Evolutionary conservation across 2,329 filamentous ascomycete species (phyloP).

Genomic region (Pseudogymnoascus sp.): DNA sequence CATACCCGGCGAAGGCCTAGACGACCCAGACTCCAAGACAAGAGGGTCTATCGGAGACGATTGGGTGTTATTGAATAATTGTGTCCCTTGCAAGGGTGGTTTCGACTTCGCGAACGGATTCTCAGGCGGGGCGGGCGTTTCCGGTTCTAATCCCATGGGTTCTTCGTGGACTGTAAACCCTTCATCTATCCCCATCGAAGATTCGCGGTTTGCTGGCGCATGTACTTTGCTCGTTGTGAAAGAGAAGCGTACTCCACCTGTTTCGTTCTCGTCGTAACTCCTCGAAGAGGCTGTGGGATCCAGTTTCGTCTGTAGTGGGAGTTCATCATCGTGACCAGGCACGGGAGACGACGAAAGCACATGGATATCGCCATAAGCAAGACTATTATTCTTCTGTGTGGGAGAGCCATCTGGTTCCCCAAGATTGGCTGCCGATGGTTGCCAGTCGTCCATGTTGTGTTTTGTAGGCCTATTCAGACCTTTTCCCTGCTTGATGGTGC

Average conservation of each 20-base stretch:
- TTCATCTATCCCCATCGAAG: neutral
- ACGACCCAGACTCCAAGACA: neutral
- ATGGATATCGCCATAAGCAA: neutral
- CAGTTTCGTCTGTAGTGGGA: neutral
- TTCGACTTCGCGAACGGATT: constrained; percentile 9
- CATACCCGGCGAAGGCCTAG: constrained; percentile 7
- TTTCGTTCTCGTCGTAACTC: constrained; percentile 5
- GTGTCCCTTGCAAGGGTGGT: neutral
- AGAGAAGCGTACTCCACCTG: neutral
- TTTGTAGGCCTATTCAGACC: neutral
- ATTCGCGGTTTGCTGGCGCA: neutral
- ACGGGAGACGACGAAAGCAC: neutral
- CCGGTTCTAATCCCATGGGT: neutral
- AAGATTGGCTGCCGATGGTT: neutral
- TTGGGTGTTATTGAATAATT: constrained; percentile 2
- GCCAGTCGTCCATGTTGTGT: neutral
- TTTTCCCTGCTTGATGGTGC: neutral
- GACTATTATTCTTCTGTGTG: constrained; percentile 2
- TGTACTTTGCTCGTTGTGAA: constrained; percentile 1
- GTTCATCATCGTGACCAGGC: neutral
- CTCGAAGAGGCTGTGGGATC: neutral
- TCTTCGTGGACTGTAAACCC: neutral
- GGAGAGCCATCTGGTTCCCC: neutral
- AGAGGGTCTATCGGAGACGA: neutral
- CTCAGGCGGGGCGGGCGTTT: neutral